These are phyloP conservation scores for Fusarium veterinarium DNA, from an alignment of 2,329 filamentous ascomycete species.

Conservation along the genomic window DNA sequence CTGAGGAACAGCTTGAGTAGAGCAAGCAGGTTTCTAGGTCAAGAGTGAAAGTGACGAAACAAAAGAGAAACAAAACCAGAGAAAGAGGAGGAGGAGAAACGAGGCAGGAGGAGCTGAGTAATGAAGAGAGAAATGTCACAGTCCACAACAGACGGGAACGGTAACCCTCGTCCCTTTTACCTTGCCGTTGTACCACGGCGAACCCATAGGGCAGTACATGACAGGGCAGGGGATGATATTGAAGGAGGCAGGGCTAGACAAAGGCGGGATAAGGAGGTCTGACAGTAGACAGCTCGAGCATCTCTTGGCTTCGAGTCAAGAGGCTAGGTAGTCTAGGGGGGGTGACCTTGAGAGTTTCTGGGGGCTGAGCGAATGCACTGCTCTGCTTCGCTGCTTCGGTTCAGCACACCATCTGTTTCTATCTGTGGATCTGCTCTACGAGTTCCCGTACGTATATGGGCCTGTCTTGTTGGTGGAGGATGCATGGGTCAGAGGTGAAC, in stretches of 20 bases:
- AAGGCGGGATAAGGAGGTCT: constrained; percentile 33
- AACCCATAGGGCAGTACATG: constrained; percentile 7
- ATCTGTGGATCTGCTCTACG: constrained; percentile 2
- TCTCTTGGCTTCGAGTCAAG: not conserved
- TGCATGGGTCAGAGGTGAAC: constrained; percentile 28
- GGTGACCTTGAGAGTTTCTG: not conserved
- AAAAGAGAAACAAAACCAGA: constrained; percentile 9
- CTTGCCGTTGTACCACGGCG: constrained; percentile 3
- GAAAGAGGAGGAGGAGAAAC: constrained; percentile 9
- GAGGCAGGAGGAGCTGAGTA: constrained; percentile 32
- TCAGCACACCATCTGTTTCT: constrained; percentile 16
- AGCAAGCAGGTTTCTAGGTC: constrained; percentile 18
- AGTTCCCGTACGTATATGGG: constrained; percentile 17
- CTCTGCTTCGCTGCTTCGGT: not conserved
- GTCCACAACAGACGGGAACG: not conserved
- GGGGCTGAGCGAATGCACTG: constrained; percentile 32
- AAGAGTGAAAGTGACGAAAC: constrained; percentile 6
- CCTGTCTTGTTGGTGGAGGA: constrained; percentile 14
- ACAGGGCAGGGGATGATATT: not conserved
- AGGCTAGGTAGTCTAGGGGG: not conserved
- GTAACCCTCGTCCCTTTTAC: constrained; percentile 25
- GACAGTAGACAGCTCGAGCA: constrained; percentile 15
- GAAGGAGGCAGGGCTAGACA: constrained; percentile 11
- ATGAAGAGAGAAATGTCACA: constrained; percentile 16
- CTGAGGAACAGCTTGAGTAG: constrained; percentile 17